Evolutionary conservation across 1,139 yeast species (phyloP), one percentile per base, ranked within the genome.

Genomic region (Candida sp.): DNA sequence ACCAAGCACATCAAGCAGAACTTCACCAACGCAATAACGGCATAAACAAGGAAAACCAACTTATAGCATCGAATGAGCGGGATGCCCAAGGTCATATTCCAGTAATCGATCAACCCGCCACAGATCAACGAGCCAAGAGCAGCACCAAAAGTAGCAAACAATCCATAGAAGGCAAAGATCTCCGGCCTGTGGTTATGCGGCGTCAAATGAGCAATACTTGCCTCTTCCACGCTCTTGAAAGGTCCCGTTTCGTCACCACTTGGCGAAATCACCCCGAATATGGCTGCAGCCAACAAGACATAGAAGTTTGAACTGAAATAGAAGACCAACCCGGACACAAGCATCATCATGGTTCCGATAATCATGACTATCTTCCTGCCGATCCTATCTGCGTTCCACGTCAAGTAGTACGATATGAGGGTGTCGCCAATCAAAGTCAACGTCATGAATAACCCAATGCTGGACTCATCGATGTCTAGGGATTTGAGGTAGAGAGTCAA

Each of bases 231-330:
- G 1, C 96, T 85, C 62, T 90, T 88, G 69, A 92, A 92, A 0
- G 98, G 98, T 0, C 98, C 98, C 0, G 94, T 90, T 63, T 92
- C 98, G 61, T 88, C 94, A 12, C 97, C 97, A 37, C 93, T 85
- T 0, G 97, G 96, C 1, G 97, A 90, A 4, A 92, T 88, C 9
- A 92, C 92, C 0, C 81, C 82, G 7, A 77, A 45, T 5, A 75
- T 70, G 3, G 81, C 82, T 3, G 96, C 96, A 3, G 78, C 28
- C 32, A 92, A 71, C 43, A 92, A 71, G 0, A 86, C 54, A 59
- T 72, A 66, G 63, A 75, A 90, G 58, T 83, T 80, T 26, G 81
- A 65, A 53, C 58, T 60, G 32, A 53, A 48, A 3, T 87, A 81
- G 68, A 92, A 92, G 0, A 83, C 78, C 1, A 81, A 52, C 1